These are phyloP conservation scores for Taiozyma sp. DNA, from an alignment of 1,139 yeast species.

Conservation along the genomic window DNA sequence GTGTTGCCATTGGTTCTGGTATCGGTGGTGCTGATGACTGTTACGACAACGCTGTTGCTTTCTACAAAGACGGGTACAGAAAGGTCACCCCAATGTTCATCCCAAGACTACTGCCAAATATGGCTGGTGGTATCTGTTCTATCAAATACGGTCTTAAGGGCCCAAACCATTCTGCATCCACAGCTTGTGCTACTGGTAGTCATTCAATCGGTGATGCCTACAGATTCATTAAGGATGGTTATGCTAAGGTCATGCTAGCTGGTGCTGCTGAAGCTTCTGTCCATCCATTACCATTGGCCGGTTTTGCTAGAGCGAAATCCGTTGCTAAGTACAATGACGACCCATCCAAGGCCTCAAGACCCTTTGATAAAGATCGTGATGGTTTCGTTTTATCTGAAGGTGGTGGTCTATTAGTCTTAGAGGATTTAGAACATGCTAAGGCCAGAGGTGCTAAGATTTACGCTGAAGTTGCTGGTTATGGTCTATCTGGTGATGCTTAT, in stretches of 20 bases:
- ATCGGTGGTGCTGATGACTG: conserved; percentile 85
- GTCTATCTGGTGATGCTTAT: conserved; percentile 85
- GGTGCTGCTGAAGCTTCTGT: conserved; percentile 90
- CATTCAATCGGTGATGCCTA: conserved; percentile 93
- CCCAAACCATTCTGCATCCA: conserved; percentile 82
- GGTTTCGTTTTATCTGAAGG: conserved; percentile 98
- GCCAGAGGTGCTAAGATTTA: conserved; percentile 62
- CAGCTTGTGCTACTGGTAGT: conserved; percentile 97
- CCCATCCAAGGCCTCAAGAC: conserved; percentile 73
- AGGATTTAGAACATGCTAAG: conserved; percentile 71
- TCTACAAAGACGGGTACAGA: conserved; percentile 52
- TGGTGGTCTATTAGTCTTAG: conserved; percentile 74
- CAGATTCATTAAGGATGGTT: conserved; percentile 72
- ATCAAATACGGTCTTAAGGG: conserved; percentile 75
- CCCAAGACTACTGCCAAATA: conserved; percentile 79
- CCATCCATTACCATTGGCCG: conserved; percentile 85
- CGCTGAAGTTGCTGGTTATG: conserved; percentile 84
- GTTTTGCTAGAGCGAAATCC: conserved; percentile 88
- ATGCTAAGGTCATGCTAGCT: conserved; percentile 83
- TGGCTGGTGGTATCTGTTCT: conserved; percentile 94
- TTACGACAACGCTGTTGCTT: conserved; percentile 53
- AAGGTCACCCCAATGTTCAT: conserved; percentile 82
- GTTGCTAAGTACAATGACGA: conserved; percentile 57
- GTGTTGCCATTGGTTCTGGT: conserved; percentile 91
- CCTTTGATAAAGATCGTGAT: conserved; percentile 72